A percentile compares a stretch with the other conserved stretches of the same genome.
Conservation (phyloP, 495 filamentous ascomycete genomes). For the Aspergillus wentii region DNA sequence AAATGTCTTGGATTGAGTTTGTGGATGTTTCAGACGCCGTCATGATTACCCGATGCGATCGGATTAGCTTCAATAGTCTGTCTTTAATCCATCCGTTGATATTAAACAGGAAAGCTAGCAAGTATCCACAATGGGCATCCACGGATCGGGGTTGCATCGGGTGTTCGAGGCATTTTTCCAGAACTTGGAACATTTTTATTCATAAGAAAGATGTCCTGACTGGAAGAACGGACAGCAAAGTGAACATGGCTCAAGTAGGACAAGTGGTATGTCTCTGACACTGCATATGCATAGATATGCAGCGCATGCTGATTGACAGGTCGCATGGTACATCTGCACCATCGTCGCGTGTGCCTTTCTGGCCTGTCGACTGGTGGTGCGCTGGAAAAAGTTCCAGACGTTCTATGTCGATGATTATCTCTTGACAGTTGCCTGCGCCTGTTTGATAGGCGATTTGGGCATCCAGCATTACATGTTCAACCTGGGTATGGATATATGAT, state of each 20-base stretch:
- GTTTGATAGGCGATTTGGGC: constrained; percentile 15
- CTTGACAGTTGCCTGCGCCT: constrained; percentile 8
- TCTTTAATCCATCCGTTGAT: no score
- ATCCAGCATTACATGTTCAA: constrained; percentile 23
- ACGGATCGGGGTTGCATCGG: no score
- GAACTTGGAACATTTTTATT: no score
- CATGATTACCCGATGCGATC: no score
- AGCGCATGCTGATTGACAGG: constrained; percentile 4
- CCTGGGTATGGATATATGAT: constrained; percentile 6
- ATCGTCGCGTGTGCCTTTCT: constrained; percentile 14
- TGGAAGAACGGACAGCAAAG: no score
- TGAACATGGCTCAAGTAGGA: constrained; percentile 15
- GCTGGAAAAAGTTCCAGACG: constrained; percentile 10
- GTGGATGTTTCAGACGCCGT: no score
- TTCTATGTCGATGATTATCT: constrained; percentile 18
- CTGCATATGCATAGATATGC: background rate
- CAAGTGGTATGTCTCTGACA: constrained; percentile 12
- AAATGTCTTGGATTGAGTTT: no score
- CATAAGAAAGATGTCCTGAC: no score
- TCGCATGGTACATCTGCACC: constrained; percentile 19
- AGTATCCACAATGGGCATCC: no score
- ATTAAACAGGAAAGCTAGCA: no score
- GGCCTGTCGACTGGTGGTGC: constrained; percentile 10
- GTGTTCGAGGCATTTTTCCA: no score
- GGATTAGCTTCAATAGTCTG: no score